A percentile compares a stretch with the other conserved stretches of the same genome.
These are phyloP conservation scores for Neonectria faginata DNA, from an alignment of 2,329 filamentous ascomycete genomes.

Conservation along the genomic window DNA sequence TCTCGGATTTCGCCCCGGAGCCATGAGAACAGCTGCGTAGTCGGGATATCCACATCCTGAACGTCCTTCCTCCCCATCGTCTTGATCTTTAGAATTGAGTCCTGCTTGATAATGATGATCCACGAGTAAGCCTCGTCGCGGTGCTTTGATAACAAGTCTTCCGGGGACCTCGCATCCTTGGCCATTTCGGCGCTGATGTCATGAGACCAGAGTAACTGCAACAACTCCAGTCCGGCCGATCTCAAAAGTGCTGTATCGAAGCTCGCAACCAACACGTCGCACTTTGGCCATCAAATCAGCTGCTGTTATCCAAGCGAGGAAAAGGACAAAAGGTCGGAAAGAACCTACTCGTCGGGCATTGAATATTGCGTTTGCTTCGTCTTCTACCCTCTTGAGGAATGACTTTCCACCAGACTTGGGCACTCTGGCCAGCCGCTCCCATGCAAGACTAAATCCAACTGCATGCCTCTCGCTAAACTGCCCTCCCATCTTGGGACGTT, in stretches of 20 bases:
- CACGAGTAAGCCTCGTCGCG: conserved; percentile 83
- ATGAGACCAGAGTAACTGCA: conserved; percentile 83
- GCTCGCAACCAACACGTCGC: conserved; percentile 90
- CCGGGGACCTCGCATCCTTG: conserved; percentile 79
- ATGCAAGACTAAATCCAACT: conserved; percentile 91
- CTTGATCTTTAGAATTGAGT: conserved; percentile 81
- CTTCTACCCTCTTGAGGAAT: conserved; percentile 77
- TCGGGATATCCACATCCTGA: conserved; percentile 79
- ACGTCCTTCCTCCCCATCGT: conserved; percentile 81
- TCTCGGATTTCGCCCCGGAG: conserved; percentile 86
- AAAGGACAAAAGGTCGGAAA: not conserved
- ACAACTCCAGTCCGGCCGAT: conserved; percentile 79
- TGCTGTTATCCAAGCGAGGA: not conserved
- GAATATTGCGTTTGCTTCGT: conserved; percentile 70
- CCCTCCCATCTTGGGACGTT: conserved; percentile 75
- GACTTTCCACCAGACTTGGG: conserved; percentile 65
- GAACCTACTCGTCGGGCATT: conserved; percentile 70
- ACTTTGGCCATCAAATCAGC: conserved; percentile 58
- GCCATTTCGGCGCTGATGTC: conserved; percentile 91
- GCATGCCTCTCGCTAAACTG: conserved; percentile 78
- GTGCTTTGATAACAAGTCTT: conserved; percentile 82
- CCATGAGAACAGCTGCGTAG: conserved; percentile 80
- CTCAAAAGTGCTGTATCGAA: conserved; percentile 83
- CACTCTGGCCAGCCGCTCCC: conserved; percentile 82
- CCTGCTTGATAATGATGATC: conserved; percentile 89